A percentile compares a stretch with the other conserved stretches of the same genome.
Evolutionary conservation across 305 asterid genomes (phyloP).

Genomic region (Nicotiana rustica): DNA sequence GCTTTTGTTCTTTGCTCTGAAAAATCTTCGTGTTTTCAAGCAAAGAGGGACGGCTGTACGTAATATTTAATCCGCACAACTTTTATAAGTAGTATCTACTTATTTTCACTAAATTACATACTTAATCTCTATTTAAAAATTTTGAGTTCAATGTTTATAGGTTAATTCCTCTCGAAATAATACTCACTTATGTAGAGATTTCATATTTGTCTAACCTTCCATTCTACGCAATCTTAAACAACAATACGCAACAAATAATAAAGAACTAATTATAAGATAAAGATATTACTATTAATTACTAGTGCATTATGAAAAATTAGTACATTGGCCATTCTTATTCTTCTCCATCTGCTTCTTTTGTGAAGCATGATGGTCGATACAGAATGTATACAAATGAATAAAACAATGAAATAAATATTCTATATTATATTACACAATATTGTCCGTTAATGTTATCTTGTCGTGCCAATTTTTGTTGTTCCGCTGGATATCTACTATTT

Average conservation of each 20-base stretch:
- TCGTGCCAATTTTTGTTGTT: background rate
- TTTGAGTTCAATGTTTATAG: too few species aligned
- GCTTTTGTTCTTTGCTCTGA: too few species aligned
- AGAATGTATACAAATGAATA: background rate
- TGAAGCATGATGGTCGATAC: background rate
- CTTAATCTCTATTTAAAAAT: too few species aligned
- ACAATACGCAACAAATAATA: background rate
- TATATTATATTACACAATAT: background rate
- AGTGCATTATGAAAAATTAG: background rate
- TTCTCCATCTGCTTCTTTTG: conserved; percentile 12
- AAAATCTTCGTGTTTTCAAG: too few species aligned
- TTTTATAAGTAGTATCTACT: too few species aligned
- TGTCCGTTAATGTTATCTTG: background rate
- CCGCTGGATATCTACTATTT: too few species aligned
- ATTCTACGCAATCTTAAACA: background rate
- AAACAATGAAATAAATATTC: background rate
- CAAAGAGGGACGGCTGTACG: too few species aligned
- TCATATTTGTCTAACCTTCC: too few species aligned
- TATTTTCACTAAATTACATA: too few species aligned
- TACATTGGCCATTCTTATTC: background rate
- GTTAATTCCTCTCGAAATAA: too few species aligned
- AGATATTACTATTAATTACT: background rate
- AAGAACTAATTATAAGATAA: background rate
- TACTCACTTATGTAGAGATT: too few species aligned
- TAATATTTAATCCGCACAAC: too few species aligned